phyloP scores from a whole-genome alignment of 2,329 filamentous ascomycete genomes.

The Cladobotryum mycophilum region DNA sequence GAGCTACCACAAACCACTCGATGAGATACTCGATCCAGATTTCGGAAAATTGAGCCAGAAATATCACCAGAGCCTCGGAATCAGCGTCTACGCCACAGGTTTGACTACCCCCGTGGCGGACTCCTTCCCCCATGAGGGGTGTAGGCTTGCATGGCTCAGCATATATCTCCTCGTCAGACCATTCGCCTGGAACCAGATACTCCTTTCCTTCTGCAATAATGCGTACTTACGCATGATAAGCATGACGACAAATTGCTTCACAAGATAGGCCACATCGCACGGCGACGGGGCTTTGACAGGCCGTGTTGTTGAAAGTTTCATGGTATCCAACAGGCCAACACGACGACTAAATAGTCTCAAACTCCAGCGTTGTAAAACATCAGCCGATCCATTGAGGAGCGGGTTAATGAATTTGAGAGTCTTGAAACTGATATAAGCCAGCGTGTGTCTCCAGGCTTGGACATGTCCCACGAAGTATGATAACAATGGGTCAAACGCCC shows the following conservation, averaged over 20 bases:
- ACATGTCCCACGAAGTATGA: not conserved
- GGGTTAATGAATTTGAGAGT: not conserved
- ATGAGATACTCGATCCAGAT: not conserved
- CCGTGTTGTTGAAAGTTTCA: not conserved
- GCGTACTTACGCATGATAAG: slow-evolving; percentile 15
- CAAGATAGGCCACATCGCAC: slow-evolving; percentile 1
- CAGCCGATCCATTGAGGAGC: not conserved
- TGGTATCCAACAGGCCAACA: not conserved
- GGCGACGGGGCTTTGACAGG: not conserved
- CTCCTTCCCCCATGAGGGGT: not conserved
- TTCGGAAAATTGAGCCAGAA: not conserved
- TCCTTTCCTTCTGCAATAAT: slow-evolving; percentile 16
- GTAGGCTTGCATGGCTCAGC: slow-evolving; percentile 13
- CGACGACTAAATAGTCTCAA: not conserved
- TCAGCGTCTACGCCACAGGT: not conserved
- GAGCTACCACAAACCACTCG: not conserved
- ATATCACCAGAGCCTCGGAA: not conserved
- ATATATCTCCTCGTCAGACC: slow-evolving; percentile 24
- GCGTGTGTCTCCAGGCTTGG: not conserved
- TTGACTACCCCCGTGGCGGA: too few species aligned
- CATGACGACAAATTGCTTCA: slow-evolving; percentile 10
- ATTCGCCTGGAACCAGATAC: slow-evolving; percentile 27
- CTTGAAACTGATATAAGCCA: not conserved
- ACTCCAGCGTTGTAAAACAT: not conserved
- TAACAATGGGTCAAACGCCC: not conserved